These are phyloP conservation scores for Monoraphidium neglectum DNA, from an alignment of 139 green algal genomes.

Conservation along the genomic window DNA sequence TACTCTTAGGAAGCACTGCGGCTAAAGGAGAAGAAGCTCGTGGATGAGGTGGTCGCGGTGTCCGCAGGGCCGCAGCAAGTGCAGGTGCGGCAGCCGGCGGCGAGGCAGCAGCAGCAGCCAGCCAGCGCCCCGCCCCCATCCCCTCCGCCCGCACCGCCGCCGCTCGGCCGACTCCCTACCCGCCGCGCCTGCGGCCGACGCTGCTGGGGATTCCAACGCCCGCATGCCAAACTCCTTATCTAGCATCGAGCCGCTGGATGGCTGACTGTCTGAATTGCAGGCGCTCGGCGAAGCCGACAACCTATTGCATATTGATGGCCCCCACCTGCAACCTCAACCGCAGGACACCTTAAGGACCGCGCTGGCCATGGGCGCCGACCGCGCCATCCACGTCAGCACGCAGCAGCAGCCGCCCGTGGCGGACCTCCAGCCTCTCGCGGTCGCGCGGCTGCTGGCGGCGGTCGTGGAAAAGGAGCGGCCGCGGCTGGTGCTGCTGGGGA, in stretches of 20 bases:
- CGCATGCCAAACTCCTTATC: too few relatives aligned
- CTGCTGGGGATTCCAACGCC: too few relatives aligned
- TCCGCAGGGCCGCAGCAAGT: constrained; percentile 71
- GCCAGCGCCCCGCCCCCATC: too few relatives aligned
- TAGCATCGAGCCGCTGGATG: too few relatives aligned
- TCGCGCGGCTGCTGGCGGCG: constrained; percentile 80
- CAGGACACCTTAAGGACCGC: constrained; percentile 88
- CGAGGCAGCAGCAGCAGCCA: too few relatives aligned
- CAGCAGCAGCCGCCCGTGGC: not conserved
- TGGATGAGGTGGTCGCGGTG: constrained; percentile 86
- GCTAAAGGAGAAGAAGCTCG: constrained; percentile 75
- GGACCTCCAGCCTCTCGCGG: constrained; percentile 73
- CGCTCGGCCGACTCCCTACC: too few relatives aligned
- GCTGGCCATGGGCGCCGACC: constrained; percentile 91
- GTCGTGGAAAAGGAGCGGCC: constrained; percentile 62
- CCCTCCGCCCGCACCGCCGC: too few relatives aligned
- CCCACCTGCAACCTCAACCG: too few relatives aligned
- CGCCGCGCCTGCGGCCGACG: too few relatives aligned
- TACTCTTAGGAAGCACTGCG: constrained; percentile 92
- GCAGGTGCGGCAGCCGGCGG: constrained; percentile 46
- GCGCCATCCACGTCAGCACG: constrained; percentile 75
- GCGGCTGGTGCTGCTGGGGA: constrained; percentile 82
- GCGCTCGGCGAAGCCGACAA: too few relatives aligned
- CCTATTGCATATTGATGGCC: too few relatives aligned
- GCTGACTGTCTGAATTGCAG: too few relatives aligned